phyloP scores from a whole-genome alignment of 768 basidiomycete species.

The Tylopilus rubrobrunneus region DNA sequence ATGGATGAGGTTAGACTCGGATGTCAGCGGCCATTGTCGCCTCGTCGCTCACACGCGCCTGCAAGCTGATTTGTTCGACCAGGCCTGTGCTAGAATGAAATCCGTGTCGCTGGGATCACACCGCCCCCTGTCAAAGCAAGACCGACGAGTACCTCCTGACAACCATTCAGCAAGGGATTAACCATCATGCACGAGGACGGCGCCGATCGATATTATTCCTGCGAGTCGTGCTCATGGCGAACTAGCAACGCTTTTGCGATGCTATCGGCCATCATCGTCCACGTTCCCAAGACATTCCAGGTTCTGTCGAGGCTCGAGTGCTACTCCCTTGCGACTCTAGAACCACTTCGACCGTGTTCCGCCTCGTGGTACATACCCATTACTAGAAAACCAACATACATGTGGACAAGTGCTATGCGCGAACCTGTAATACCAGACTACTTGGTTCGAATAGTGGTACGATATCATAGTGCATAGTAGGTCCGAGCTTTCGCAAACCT shows the following conservation, averaged over 20 bases:
- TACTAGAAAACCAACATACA: not conserved
- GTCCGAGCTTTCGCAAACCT: slow-evolving; percentile 1
- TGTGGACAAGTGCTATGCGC: not conserved
- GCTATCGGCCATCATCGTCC: slow-evolving; percentile 5
- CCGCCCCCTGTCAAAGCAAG: slow-evolving; percentile 1
- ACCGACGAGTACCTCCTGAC: not conserved
- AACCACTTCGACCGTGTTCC: not conserved
- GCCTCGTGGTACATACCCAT: not conserved
- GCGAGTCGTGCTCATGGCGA: slow-evolving; percentile 8
- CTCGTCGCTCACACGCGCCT: slow-evolving; percentile 28
- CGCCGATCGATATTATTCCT: slow-evolving; percentile 12
- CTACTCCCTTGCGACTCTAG: not conserved
- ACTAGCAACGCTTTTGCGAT: not conserved
- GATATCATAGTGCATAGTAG: slow-evolving; percentile 3
- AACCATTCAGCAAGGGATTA: slow-evolving; percentile 17
- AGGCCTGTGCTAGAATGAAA: slow-evolving; percentile 12
- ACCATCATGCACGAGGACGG: slow-evolving; percentile 22
- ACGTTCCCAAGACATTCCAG: not conserved
- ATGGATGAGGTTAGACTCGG: slow-evolving; percentile 9
- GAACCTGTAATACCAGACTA: not conserved
- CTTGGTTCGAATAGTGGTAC: not conserved
- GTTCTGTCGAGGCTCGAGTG: not conserved
- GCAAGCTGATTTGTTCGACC: slow-evolving; percentile 6
- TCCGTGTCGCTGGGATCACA: slow-evolving; percentile 13
- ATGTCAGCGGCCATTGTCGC: slow-evolving; percentile 4